Base-by-base conservation (phyloP, 1,284 basidiomycete species). In the Austroboletus rostrupii region DNA sequence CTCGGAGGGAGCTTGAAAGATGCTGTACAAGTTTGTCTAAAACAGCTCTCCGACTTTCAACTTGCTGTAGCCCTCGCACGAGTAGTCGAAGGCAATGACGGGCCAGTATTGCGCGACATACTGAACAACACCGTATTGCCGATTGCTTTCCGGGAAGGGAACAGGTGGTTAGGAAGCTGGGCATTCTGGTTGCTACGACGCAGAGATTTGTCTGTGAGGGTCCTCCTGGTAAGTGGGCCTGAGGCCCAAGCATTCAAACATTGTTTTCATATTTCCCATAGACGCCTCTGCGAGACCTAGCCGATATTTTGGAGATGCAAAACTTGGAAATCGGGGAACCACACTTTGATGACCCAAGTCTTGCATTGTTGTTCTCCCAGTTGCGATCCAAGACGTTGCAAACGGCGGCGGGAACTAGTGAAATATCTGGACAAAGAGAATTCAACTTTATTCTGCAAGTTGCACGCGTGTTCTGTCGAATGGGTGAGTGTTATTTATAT, bases 91-190 rank as follows among this genome's bases (percentile, higher is more conserved):
- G 83, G 85, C 36, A 86, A 90, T 48, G 81, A 90, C 28, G 92
- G 94, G 0, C 90, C 89, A 1, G 71, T 97, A 0, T 67, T 98
- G 23, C 71, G 72, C 19, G 77, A 77, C 43, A 81, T 98, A 20
- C 70, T 98, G 32, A 79, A 77, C 17, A 79, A 79, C 43, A 84
- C 79, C 0, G 85, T 98, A 2, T 69, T 99, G 1, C 94, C 95
- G 0, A 75, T 80, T 19, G 94, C 94, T 0, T 91, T 97, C 64
- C 75, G 77, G 47, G 79, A 85, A 17, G 94, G 93, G 0, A 93
- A 97, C 67, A 79, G 96, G 32, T 98, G 91, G 88, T 73, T 98
- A n/a, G 90, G 83, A n/a, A 92, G 87, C 54, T 99, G 95, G 96
- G 91, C 90, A 4, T 94, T 97, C 67, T 97, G 94, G 92, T 74